Evolutionary conservation across 345 rosid genomes (phyloP), one percentile per base, ranked within the genome.

Genomic region (Cardamine occulta): DNA sequence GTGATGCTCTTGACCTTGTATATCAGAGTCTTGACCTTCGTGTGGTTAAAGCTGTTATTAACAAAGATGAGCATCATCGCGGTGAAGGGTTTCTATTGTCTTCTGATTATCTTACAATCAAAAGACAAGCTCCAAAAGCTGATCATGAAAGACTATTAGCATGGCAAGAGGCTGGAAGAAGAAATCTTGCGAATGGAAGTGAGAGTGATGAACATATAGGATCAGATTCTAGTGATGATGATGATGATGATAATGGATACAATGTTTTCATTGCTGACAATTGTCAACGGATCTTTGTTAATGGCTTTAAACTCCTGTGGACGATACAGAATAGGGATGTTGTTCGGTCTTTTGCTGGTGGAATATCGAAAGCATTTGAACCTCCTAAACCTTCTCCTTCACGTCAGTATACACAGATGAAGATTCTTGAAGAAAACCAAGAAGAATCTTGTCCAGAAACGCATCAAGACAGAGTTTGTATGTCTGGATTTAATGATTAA

Each of bases 81-180:
- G 96, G 87, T 81, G 97, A 90, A 75, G 93, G 97, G 66, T 95
- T 95, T 82, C 65, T 95, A 79, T 79, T 95, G 58, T 91, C 96
- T 15, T 95, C 90, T 68, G 97, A 90, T 84, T 92, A 95, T 80
- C 92, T 95, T 74, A 90, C 99, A 5, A 87, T 95, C 67, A 87
- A 97, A 88, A 88, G 86, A 86, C 99, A 95, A 80, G 86, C 97
- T 74, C 92, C 87, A 37, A 95, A 95, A 84, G 97, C 92, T 66
- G 97, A 95, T 75, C 86, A 93, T 56, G 87, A 83, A 54, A 89
- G 93, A 68, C 75, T 95, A 79, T 82, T 89, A 76, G 96, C 99
- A 49, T 95, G 99, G 99, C 99, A 90, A 88, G 97, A 88, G 85
- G 93, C 93, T 88, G 97, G 97, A 70, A 89, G 96, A 83, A 89